phyloP scores from a whole-genome alignment of 2,329 filamentous ascomycete species.

The Leptographium galeiforme region DNA sequence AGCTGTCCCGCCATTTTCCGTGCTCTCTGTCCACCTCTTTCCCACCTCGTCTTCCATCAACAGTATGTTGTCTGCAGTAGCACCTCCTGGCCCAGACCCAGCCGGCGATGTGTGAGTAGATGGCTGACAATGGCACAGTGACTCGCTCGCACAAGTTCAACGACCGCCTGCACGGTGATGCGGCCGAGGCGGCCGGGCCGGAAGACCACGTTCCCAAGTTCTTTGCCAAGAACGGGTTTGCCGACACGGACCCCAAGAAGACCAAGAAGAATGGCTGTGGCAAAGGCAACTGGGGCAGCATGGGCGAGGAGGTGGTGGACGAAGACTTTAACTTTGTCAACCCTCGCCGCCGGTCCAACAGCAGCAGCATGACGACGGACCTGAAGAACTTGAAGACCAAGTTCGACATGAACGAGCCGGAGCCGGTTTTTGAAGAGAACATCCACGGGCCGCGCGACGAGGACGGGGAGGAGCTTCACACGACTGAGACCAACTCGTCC shows the following conservation, averaged over 20 bases:
- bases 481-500: conserved; percentile 47
- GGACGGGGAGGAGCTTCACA: conserved; percentile 43
- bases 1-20: not conserved
- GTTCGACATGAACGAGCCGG: conserved; percentile 79
- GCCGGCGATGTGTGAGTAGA: too few species aligned
- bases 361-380: conserved; percentile 57
- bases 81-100: too few species aligned
- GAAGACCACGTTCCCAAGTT: conserved; percentile 75
- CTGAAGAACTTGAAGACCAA: conserved; percentile 85
- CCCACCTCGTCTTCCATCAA: not conserved
- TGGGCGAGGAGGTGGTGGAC: conserved; percentile 75
- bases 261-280: conserved; percentile 93
- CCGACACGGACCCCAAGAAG: conserved; percentile 76
- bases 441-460: conserved; percentile 55
- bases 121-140: conserved; percentile 43
- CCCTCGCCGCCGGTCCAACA: conserved; percentile 84
- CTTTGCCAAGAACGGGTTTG: conserved; percentile 78
- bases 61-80: not conserved
- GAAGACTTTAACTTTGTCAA: conserved; percentile 74
- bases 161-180: conserved; percentile 75
- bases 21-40: too few species aligned
- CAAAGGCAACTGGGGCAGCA: conserved; percentile 83
- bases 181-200: conserved; percentile 51
- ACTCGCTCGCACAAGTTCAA: conserved; percentile 95
- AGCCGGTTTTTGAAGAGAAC: conserved; percentile 84